Conservation (phyloP, 495 filamentous ascomycete genomes). For the Penicillium ucsense region DNA sequence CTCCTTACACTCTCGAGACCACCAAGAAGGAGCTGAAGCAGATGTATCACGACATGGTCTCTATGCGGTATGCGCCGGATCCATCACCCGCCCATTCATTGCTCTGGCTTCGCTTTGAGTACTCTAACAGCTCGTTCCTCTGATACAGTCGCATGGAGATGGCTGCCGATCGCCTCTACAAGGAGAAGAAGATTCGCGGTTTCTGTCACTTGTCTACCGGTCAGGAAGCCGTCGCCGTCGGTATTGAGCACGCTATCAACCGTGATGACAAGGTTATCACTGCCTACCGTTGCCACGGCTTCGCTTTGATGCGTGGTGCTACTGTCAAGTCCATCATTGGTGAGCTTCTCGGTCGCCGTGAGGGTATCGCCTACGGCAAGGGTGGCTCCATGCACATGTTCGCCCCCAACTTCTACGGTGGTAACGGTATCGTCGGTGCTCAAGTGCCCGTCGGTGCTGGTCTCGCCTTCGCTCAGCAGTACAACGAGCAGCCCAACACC, state of each 20-base stretch:
- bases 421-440: slow-evolving; percentile 97
- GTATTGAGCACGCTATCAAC: slow-evolving; percentile 91
- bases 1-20: slow-evolving; percentile 77
- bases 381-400: slow-evolving; percentile 99
- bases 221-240: slow-evolving; percentile 93
- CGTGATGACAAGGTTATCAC: slow-evolving; percentile 92
- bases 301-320: slow-evolving; percentile 91
- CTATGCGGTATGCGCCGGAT: slow-evolving; percentile 57
- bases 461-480: slow-evolving; percentile 94
- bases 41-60: slow-evolving; percentile 98
- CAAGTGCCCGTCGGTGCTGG: slow-evolving; percentile 97
- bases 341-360: slow-evolving; percentile 86
- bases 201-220: slow-evolving; percentile 98
- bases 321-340: slow-evolving; percentile 90
- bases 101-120: background rate
- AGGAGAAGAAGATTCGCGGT: slow-evolving; percentile 98
- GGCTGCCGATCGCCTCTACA: slow-evolving; percentile 95
- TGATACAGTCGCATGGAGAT: slow-evolving; percentile 88
- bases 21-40: slow-evolving; percentile 97
- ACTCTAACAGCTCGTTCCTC: slow-evolving; percentile 2
- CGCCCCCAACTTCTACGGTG: slow-evolving; percentile 92
- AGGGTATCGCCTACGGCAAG: slow-evolving; percentile 97
- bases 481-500: slow-evolving; percentile 72
- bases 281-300: slow-evolving; percentile 97
- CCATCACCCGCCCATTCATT: background rate